Base-by-base conservation (phyloP, 805 yeast species). In the Yamadazyma philogaea region DNA sequence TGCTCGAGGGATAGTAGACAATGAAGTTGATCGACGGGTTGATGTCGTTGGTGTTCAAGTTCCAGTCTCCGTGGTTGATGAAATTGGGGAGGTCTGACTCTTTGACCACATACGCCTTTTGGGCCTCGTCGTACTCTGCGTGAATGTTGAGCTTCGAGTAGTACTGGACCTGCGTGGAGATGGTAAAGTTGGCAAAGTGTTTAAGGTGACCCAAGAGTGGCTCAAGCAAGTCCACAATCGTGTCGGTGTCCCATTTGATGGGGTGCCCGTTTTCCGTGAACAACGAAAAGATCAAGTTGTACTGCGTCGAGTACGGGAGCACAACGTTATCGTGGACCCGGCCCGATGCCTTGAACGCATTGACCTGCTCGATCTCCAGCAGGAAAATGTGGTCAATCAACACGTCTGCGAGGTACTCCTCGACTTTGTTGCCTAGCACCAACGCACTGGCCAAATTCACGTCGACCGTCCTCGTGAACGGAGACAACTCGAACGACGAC, bases 51-150 rank as follows among this genome's bases (percentile, higher is more conserved):
- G 48, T 84, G 70, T 52, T 74, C 40, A 79, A 64, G 43, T 83
- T 83, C 95, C 95, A 85, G 50, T 86, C 95, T 2, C 93, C 89
- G 51, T 79, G 80, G 61, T 91, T 93, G 46, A 90, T 76, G 49
- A 87, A 79, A 11, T 90, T 84, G 1, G 95, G 75, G 27, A 90
- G 68, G 43, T 84, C 84, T 7, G 68, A 57, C 41, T 70, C 63
- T 18, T 70, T 67, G 14, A 84, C 65, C 2, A 69, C 45, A 16
- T 64, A 60, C 0, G 60, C 50, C 1, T 58, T 62, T 15, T 50
- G 46, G 6, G 50, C 48, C 18, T 53, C 45, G 33, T 63, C 56
- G 27, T 50, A 54, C 7, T 40, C 33, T 3, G 24, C 30, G 1
- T 43, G 36, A 26, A 67, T 54, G 11, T 63, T 51, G 24, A 77